A percentile compares a stretch with the other conserved stretches of the same genome.
Conservation (phyloP, 1,139 yeast genomes). For the Pichia sp. region DNA sequence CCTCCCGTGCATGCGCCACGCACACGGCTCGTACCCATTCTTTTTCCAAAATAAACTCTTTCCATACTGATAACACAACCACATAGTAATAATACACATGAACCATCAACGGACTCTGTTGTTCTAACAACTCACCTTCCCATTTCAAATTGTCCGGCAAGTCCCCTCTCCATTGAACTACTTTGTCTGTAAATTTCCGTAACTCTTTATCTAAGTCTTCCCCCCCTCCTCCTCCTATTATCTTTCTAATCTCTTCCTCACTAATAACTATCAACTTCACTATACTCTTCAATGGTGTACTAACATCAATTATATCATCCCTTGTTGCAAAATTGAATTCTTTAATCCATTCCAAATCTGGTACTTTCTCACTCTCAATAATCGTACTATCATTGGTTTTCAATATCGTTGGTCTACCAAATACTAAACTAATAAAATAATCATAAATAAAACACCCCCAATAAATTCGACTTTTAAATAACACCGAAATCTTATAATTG, state of each 20-base stretch:
- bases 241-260: conserved; percentile 18
- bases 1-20: background rate
- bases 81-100: conserved; percentile 56
- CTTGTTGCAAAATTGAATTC: conserved; percentile 38
- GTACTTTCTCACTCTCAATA: conserved; percentile 41
- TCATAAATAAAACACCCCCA: conserved; percentile 66
- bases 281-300: conserved; percentile 29
- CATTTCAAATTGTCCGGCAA: conserved; percentile 7
- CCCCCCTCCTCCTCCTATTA: background rate
- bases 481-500: conserved; percentile 39
- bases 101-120: conserved; percentile 45
- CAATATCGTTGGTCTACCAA: conserved; percentile 53
- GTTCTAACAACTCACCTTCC: conserved; percentile 34
- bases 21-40: background rate
- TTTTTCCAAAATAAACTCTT: background rate
- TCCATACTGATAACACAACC: conserved; percentile 21
- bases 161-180: conserved; percentile 7
- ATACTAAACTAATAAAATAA: conserved; percentile 50
- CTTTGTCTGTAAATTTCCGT: background rate
- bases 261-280: conserved; percentile 38
- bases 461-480: conserved; percentile 55
- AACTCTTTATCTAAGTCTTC: background rate
- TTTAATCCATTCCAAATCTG: conserved; percentile 55
- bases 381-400: conserved; percentile 53
- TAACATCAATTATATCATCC: conserved; percentile 32